Evolutionary conservation across 2,329 filamentous ascomycete genomes (phyloP), one percentile per base, ranked within the genome.

Genomic region (Nothopassalora personata): DNA sequence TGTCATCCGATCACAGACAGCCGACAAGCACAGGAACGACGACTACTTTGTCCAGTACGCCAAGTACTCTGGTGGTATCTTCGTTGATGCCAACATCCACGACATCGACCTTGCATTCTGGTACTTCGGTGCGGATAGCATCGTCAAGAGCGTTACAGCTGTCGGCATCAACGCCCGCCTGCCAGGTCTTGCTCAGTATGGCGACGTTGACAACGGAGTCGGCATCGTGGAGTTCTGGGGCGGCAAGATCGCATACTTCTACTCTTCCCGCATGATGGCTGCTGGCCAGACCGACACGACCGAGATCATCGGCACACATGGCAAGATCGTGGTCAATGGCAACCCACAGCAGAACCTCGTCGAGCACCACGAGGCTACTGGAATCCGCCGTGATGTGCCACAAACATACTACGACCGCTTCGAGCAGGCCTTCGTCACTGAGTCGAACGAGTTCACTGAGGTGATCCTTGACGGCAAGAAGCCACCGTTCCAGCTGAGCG

Each of bases 41-140:
- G 85, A 85, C 49, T 88, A 87, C 78, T 89, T 88, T 70, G 84
- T 89, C 56, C 77, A 80, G 23, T 89, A 88, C 72, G 84, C 86
- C 11, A 77, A 84, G 65, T 85, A 82, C 73, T 82, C 77, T 1
- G 86, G 86, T 34, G 86, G 86, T 23, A 87, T 88, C 69, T 89
- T 89, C 66, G 86, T 88, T 58, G 86, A 89, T 75, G 86, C 83
- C 74, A 84, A 82, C 54, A 84, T 89, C 67, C 86, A 89, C 75
- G 86, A 89, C 66, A 88, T 89, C 65, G 84, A 86, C 62, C 78
- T 87, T 1, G 78, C 83, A 0, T 75, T 86, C 1, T 87, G 84
- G 83, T 86, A 83, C 75, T 85, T 86, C 67, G 82, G 82, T 9
- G 73, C 80, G 50, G 77, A 81, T 50, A 76, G 74, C 45, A 71